phyloP scores from a whole-genome alignment of 75 land plant genomes.

The Pseudotsuga menziesii region DNA sequence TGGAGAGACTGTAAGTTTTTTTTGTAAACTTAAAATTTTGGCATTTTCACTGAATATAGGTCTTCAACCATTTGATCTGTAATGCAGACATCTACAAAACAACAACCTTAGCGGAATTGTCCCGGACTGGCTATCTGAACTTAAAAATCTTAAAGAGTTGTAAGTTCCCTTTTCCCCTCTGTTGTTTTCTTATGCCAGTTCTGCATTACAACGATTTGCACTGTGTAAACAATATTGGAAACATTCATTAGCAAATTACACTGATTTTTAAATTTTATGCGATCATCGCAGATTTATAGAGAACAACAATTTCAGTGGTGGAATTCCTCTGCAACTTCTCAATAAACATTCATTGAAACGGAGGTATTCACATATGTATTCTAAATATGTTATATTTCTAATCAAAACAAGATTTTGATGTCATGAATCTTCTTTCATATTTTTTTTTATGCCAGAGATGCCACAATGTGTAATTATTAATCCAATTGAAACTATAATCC shows the following conservation, averaged over 20 bases:
- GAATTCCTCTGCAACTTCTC: background rate
- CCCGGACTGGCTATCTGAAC: background rate
- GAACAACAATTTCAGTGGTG: slow-evolving; percentile 5
- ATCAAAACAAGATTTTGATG: background rate
- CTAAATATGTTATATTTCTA: too few relatives aligned
- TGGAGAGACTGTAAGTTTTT: too few relatives aligned
- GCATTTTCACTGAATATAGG: too few relatives aligned
- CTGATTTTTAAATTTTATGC: background rate
- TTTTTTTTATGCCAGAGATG: background rate
- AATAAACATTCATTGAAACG: background rate
- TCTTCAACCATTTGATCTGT: background rate
- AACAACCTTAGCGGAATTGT: background rate
- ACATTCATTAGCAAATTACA: too few relatives aligned
- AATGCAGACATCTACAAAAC: background rate
- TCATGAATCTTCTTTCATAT: background rate
- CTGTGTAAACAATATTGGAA: too few relatives aligned
- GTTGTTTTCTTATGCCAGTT: background rate
- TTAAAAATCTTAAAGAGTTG: background rate
- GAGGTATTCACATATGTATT: background rate
- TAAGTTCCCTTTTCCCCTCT: background rate
- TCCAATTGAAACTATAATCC: too few relatives aligned
- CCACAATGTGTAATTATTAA: too few relatives aligned
- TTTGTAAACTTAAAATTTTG: too few relatives aligned
- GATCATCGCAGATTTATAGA: background rate
- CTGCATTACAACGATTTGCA: background rate